These are phyloP conservation scores for Vitis rupestris DNA, from an alignment of 164 flowering plant species.

Conservation along the genomic window DNA sequence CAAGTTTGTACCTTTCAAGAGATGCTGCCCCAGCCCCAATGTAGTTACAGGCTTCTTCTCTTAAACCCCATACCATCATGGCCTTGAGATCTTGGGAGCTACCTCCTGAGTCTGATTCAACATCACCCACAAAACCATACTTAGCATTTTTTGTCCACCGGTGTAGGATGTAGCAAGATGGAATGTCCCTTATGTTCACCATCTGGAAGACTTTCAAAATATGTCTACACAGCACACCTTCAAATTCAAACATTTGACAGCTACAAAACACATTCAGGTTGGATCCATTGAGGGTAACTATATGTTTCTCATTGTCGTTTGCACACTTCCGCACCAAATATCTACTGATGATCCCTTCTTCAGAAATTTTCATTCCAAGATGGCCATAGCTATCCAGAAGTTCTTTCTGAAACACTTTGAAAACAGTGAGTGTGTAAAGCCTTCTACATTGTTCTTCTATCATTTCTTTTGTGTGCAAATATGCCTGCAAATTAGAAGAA, in stretches of 20 bases:
- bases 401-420: constrained; percentile 54
- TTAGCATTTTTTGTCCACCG: constrained; percentile 59
- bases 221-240: constrained; percentile 63
- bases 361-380: constrained; percentile 44
- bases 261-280: constrained; percentile 43
- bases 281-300: constrained; percentile 43
- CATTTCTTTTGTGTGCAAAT: constrained; percentile 53
- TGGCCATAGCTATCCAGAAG: constrained; percentile 41
- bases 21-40: constrained; percentile 51
- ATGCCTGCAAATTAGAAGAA: constrained; percentile 36
- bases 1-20: constrained; percentile 50
- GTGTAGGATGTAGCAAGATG: constrained; percentile 47
- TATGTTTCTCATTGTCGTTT: constrained; percentile 45
- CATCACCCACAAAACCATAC: constrained; percentile 32
- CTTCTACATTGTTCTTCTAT: constrained; percentile 59
- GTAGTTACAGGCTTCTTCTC: constrained; percentile 50
- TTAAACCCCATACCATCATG: constrained; percentile 56
- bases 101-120: constrained; percentile 45
- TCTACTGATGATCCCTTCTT: constrained; percentile 47
- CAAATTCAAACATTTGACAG: constrained; percentile 62
- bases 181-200: constrained; percentile 45
- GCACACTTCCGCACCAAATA: constrained; percentile 43
- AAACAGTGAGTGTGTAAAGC: constrained; percentile 45
- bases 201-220: constrained; percentile 47
- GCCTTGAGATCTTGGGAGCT: constrained; percentile 40